A percentile compares a stretch with the other conserved stretches of the same genome.
phyloP scores from a whole-genome alignment of 2,329 filamentous ascomycete species.

The Dothideomycetes sp. region DNA sequence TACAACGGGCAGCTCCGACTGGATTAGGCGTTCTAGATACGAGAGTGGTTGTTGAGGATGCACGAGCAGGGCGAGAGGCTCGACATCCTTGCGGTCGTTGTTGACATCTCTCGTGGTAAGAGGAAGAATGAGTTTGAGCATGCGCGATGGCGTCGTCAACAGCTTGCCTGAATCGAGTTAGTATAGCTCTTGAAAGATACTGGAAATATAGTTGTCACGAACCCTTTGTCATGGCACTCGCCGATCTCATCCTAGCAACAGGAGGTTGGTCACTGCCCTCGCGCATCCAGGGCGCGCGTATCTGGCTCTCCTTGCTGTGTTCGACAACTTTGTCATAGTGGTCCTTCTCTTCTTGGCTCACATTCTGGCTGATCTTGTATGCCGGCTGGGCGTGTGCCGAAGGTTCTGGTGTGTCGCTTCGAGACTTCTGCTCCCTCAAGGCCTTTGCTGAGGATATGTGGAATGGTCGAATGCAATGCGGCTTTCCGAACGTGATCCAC shows the following conservation, averaged over 20 bases:
- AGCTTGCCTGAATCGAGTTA: slow-evolving; percentile 53
- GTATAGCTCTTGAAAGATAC: background rate
- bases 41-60: slow-evolving; percentile 87
- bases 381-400: slow-evolving; percentile 20
- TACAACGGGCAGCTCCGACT: slow-evolving; percentile 71
- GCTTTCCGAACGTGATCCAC: background rate
- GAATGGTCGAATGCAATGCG: background rate
- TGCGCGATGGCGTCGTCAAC: slow-evolving; percentile 67
- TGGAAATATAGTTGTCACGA: background rate
- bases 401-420: slow-evolving; percentile 3
- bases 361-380: slow-evolving; percentile 26
- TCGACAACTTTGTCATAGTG: slow-evolving; percentile 36
- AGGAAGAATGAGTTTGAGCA: slow-evolving; percentile 73
- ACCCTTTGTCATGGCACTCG: slow-evolving; percentile 57
- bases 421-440: too few species aligned
- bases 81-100: slow-evolving; percentile 58
- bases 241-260: slow-evolving; percentile 41
- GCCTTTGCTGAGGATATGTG: too few species aligned
- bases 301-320: slow-evolving; percentile 46
- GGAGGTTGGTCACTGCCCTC: slow-evolving; percentile 52
- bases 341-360: slow-evolving; percentile 37
- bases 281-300: slow-evolving; percentile 57
- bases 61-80: slow-evolving; percentile 74
- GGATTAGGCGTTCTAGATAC: slow-evolving; percentile 80
- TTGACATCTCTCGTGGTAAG: slow-evolving; percentile 54